Evolutionary conservation across 2,329 filamentous ascomycete genomes (phyloP).

Genomic region (Colletotrichum sp.): DNA sequence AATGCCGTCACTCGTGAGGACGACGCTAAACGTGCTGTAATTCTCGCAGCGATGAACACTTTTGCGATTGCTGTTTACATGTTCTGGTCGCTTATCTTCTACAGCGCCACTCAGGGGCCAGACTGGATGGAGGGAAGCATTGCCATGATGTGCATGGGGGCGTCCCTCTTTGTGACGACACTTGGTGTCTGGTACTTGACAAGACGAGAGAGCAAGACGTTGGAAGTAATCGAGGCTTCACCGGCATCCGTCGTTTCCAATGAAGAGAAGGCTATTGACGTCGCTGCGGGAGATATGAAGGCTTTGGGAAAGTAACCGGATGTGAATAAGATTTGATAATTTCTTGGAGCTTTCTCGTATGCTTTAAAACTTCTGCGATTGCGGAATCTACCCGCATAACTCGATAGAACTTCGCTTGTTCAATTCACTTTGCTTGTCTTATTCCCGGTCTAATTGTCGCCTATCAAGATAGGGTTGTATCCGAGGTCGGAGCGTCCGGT

Average conservation of each 20-base stretch:
- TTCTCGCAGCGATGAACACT: neutral
- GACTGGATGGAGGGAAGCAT: neutral
- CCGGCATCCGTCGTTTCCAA: neutral
- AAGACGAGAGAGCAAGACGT: neutral
- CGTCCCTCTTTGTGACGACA: neutral
- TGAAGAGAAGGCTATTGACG: neutral
- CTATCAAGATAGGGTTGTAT: neutral
- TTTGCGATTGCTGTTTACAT: neutral
- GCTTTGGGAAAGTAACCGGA: neutral
- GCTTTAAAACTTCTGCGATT: neutral
- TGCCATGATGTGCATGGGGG: neutral
- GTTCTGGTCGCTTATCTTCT: neutral
- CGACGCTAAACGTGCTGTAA: neutral
- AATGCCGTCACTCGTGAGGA: neutral
- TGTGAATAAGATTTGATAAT: neutral
- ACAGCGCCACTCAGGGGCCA: neutral
- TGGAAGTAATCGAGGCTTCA: neutral
- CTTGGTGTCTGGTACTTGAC: neutral
- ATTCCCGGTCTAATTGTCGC: neutral
- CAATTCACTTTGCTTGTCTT: neutral
- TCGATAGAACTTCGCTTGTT: neutral
- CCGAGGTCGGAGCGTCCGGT: neutral
- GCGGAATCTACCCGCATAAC: neutral
- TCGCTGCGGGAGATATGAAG: neutral
- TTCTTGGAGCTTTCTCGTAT: neutral